Evolutionary conservation across 2,329 filamentous ascomycete genomes (phyloP), one percentile per base, ranked within the genome.

Genomic region (Endoconidiophora polonica): DNA sequence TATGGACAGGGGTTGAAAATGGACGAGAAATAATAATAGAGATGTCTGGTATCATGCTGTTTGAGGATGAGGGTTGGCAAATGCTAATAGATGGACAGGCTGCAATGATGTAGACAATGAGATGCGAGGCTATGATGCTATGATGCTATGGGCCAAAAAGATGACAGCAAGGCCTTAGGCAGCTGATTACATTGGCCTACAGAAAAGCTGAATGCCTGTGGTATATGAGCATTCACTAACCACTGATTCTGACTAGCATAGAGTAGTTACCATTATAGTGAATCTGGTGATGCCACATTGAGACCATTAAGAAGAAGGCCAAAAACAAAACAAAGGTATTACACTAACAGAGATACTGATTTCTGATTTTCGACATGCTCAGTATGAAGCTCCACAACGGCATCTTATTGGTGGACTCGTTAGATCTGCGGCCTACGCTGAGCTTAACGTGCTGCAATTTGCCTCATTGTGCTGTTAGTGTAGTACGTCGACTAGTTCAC

Each of bases 61-160:
- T 33, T 33, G 26, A 33, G 26, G 12, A 10, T 33, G 26, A 33
- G 33, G 20, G 14, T 46, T 46, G 44, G 10, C 18, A 22, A 22
- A 20, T 33, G 49, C 37, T 47, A 46, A 29, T 39, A 33, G 40
- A 40, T 48, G 12, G 22, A 46, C 24, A 46, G 46, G 18, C 14
- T 22, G 38, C 14, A 23, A 24, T 23, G 44, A 38, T 24, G 26
- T 18, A 16, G 26, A 46, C 38, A n/a, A 16, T 33, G 46, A 46
- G 14, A 36, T 14, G 33, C 29, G 14, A 20, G 50, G 39, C 26
- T 33, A 33, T 10, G 26, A 33, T 33, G 5, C 26, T 33, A 33
- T 4, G 3, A 10, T 33, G 5, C 26, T 33, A 33, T 4, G 3
- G 26, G 12, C 12, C 7, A 33, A 33, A 7, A 4, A 10, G 26